These are phyloP conservation scores for Anacardium occidentale DNA, from an alignment of 345 rosid species.

Conservation along the genomic window DNA sequence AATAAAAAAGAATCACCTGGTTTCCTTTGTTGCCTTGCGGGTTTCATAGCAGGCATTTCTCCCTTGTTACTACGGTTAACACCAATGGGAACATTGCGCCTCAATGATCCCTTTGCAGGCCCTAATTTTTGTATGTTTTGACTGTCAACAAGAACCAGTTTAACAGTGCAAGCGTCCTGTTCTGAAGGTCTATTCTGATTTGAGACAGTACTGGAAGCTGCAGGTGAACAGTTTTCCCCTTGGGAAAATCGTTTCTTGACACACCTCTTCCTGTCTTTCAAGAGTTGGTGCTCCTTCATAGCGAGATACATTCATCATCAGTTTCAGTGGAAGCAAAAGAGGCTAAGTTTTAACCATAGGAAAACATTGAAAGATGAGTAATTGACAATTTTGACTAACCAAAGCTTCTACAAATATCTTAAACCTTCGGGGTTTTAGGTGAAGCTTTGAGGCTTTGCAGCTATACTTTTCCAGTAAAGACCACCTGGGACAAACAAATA, in stretches of 20 bases:
- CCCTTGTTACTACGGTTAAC: constrained; percentile 59
- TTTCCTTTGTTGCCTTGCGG: constrained; percentile 75
- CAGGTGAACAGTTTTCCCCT: constrained; percentile 64
- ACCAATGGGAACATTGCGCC: constrained; percentile 56
- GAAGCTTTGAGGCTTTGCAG: constrained; percentile 99
- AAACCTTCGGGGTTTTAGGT: constrained; percentile 90
- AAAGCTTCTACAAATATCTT: constrained; percentile 91
- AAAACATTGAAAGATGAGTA: constrained; percentile 18
- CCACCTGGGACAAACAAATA: constrained; percentile 64
- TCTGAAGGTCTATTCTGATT: constrained; percentile 66
- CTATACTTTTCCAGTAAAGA: constrained; percentile 95
- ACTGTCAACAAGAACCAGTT: constrained; percentile 68
- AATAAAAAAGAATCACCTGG: constrained; percentile 48
- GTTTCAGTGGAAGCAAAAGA: constrained; percentile 24
- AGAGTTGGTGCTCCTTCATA: constrained; percentile 90
- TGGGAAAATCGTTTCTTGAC: constrained; percentile 65
- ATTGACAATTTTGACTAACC: constrained; percentile 55
- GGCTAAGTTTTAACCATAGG: constrained; percentile 16
- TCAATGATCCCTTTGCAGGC: constrained; percentile 63
- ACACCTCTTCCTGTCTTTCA: constrained; percentile 90
- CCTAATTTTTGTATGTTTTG: constrained; percentile 78
- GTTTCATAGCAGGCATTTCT: constrained; percentile 53
- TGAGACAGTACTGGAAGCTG: constrained; percentile 50
- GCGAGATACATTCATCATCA: constrained; percentile 27
- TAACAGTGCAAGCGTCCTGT: constrained; percentile 58